A percentile compares a stretch with the other conserved stretches of the same genome.
Evolutionary conservation across 805 yeast species (phyloP).

Genomic region (Saccharomycodes ludwigii): DNA sequence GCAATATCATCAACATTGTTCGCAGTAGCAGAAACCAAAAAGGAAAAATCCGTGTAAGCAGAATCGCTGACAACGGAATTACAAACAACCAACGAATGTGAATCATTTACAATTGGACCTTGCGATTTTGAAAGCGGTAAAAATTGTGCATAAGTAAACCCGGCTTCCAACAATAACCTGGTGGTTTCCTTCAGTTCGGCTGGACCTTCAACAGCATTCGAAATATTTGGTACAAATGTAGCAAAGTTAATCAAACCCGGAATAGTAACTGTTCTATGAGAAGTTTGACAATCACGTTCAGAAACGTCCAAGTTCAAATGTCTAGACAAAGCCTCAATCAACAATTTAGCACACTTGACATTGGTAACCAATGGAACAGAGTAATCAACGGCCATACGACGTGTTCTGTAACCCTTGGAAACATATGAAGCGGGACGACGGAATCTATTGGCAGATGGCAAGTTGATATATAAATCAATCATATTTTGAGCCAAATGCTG

Average conservation of each 20-base stretch:
- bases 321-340: conserved; percentile 88
- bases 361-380: conserved; percentile 96
- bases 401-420: conserved; percentile 93
- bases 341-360: conserved; percentile 90
- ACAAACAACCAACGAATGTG: conserved; percentile 53
- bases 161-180: conserved; percentile 63
- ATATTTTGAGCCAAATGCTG: conserved; percentile 93
- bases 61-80: conserved; percentile 36
- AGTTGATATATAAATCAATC: conserved; percentile 90
- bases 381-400: conserved; percentile 99
- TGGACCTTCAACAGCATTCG: conserved; percentile 30
- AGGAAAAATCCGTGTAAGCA: conserved; percentile 70
- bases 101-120: conserved; percentile 55
- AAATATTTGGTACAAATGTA: conserved; percentile 61
- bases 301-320: conserved; percentile 51
- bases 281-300: conserved; percentile 78
- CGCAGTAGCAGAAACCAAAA: conserved; percentile 74
- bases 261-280: conserved; percentile 66
- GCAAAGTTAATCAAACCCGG: conserved; percentile 84
- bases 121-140: conserved; percentile 51
- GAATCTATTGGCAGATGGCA: conserved; percentile 94
- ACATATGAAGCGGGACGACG: conserved; percentile 98
- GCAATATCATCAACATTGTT: conserved; percentile 50
- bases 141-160: conserved; percentile 77
- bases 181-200: conserved; percentile 55